Evolutionary conservation across 768 basidiomycete genomes (phyloP), one percentile per base, ranked within the genome.

Genomic region (Neoboletus subvelutipes): DNA sequence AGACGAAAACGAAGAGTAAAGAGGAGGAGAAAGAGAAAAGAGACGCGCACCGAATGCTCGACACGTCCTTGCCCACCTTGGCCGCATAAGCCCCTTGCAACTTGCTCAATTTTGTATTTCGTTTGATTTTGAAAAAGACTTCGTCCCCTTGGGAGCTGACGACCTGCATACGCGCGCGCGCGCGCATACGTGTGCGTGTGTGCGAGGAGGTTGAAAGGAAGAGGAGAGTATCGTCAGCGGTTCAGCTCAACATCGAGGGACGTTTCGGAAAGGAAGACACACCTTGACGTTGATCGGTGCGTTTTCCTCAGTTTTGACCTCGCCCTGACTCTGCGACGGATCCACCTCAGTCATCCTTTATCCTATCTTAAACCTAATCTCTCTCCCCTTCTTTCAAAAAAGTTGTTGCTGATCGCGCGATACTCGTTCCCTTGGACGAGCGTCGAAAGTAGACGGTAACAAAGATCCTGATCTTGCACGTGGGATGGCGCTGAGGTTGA

Each of bases 111-210:
- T 89, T 94, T 43, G 94, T 95, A 73, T 82, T 90, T 68, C 88
- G 84, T 77, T 96, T 97, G 77, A 97, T 95, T 82, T 97, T 96
- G 83, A 97, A 97, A 76, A 90, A 96, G 29, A 96, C 92, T 71
- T 95, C 93, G 34, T 94, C 91, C 55, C 91, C 92, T n/a, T n/a
- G 13, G 76, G 88, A 80, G 62, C 83, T 86, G 45, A 87, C 82
- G 47, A 93, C 91, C 91, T 93, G 13, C 5, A 1, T 9, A 2
- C 0, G 15, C 24, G 10, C 13, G 7, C 1, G 18, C 28, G 26
- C 13, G 33, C 18, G 15, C 5, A n/a, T n/a, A n/a, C 31, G 31
- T 33, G 4, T 2, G 40, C 9, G 11, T 9, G 9, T 2, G 22
- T 1, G 15, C 5, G 28, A 28, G 28, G 28, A 13, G 46, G n/a